A percentile compares a stretch with the other conserved stretches of the same genome.
These are phyloP conservation scores for Pseudopyrenochaeta lycopersici DNA, from an alignment of 2,329 filamentous ascomycete species.

Conservation along the genomic window DNA sequence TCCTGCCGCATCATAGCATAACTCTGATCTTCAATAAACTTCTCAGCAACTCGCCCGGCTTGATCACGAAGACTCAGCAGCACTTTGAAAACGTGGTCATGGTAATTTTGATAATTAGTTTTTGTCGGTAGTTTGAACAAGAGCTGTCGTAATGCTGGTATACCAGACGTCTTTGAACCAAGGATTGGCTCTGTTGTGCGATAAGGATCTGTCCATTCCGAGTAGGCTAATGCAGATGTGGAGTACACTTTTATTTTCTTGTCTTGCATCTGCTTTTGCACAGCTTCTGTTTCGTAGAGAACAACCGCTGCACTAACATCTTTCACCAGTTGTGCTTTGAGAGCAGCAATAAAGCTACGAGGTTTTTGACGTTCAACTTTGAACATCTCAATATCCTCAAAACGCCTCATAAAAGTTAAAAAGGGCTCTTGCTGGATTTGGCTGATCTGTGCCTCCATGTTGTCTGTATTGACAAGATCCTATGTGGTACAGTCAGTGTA, in stretches of 20 bases:
- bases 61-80: conserved; percentile 2
- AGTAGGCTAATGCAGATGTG: conserved; percentile 4
- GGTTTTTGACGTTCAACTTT: neutral
- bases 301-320: conserved; percentile 7
- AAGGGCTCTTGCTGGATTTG: conserved; percentile 9
- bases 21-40: conserved; percentile 6
- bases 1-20: conserved; percentile 13
- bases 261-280: neutral
- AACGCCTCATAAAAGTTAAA: neutral
- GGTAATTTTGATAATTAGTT: conserved; percentile 8
- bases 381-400: neutral
- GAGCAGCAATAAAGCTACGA: neutral
- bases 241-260: conserved; percentile 10
- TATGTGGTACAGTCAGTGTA: neutral
- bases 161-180: conserved; percentile 1
- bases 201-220: neutral
- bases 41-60: conserved; percentile 4
- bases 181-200: neutral
- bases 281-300: conserved; percentile 3
- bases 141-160: conserved; percentile 8
- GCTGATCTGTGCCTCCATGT: neutral
- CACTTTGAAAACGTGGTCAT: conserved; percentile 9
- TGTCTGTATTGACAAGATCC: conserved; percentile 3
- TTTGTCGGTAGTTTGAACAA: conserved; percentile 8
- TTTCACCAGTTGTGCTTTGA: neutral